Percentiles rank a stretch among this genome's conserved stretches.
Evolutionary conservation across 1,139 yeast genomes (phyloP).

Genomic region (Diutina neorugosa): DNA sequence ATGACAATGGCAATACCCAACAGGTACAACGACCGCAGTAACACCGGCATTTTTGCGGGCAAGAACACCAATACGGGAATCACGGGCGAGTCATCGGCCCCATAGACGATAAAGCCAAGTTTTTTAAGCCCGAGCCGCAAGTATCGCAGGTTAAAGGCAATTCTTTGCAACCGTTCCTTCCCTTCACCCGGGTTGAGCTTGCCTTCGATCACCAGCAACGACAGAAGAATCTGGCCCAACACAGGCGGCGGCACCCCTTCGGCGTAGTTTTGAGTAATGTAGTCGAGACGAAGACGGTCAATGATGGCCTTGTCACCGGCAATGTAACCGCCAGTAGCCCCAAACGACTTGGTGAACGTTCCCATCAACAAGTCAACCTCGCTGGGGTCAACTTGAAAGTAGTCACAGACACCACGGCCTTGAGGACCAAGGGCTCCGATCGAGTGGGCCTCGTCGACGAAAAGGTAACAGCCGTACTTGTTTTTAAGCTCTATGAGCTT

Average conservation of each 20-base stretch:
- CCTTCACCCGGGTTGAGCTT: conserved; percentile 90
- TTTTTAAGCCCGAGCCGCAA: conserved; percentile 81
- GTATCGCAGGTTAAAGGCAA: conserved; percentile 92
- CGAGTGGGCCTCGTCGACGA: conserved; percentile 96
- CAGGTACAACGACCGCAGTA: conserved; percentile 70
- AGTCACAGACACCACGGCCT: conserved; percentile 94
- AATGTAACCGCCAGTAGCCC: conserved; percentile 97
- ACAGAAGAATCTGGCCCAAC: conserved; percentile 73
- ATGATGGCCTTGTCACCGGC: conserved; percentile 63
- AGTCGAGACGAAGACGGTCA: conserved; percentile 60
- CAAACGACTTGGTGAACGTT: conserved; percentile 91
- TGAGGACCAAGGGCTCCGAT: conserved; percentile 93
- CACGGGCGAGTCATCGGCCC: conserved; percentile 95
- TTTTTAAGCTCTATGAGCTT: conserved; percentile 60
- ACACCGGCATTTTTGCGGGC: conserved; percentile 91
- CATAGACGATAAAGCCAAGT: conserved; percentile 86
- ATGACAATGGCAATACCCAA: conserved; percentile 86
- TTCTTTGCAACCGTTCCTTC: conserved; percentile 74
- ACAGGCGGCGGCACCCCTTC: conserved; percentile 90
- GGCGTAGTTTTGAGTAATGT: conserved; percentile 65
- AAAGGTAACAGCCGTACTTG: conserved; percentile 79
- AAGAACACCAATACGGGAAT: conserved; percentile 78
- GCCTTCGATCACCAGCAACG: conserved; percentile 71
- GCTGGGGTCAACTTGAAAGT: conserved; percentile 66
- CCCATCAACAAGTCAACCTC: conserved; percentile 90